These are phyloP conservation scores for Fusarium sp. DNA, from an alignment of 2,329 filamentous ascomycete genomes.

Conservation along the genomic window DNA sequence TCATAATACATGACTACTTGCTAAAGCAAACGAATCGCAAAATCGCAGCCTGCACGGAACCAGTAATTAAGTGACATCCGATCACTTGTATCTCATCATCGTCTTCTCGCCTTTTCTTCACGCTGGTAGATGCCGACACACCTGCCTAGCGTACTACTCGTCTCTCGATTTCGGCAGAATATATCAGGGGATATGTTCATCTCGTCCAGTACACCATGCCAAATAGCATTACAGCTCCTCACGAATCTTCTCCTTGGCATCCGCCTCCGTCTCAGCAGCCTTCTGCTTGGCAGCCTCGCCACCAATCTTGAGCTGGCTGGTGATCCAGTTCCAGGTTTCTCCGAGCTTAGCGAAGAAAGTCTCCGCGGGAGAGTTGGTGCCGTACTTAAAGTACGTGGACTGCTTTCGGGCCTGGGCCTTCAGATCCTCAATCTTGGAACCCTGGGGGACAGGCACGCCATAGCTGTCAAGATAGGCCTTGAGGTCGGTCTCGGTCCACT, in stretches of 20 bases:
- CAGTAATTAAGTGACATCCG: neutral
- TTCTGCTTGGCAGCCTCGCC: slow-evolving; percentile 63
- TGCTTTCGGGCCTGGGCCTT: slow-evolving; percentile 79
- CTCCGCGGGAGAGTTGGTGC: slow-evolving; percentile 73
- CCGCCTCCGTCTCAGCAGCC: slow-evolving; percentile 52
- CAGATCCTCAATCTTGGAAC: slow-evolving; percentile 76
- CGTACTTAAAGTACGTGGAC: slow-evolving; percentile 81
- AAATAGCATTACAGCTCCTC: slow-evolving; percentile 60
- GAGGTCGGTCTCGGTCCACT: slow-evolving; percentile 79
- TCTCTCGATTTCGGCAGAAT: neutral
- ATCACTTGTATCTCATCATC: neutral
- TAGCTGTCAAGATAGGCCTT: slow-evolving; percentile 86
- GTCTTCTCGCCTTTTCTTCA: slow-evolving; percentile 2
- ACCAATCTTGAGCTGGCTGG: slow-evolving; percentile 62
- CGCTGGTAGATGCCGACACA: neutral
- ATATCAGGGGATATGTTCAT: neutral
- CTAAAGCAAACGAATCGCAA: slow-evolving; percentile 26
- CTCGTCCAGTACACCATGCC: neutral
- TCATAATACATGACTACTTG: slow-evolving; percentile 36
- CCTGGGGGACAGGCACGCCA: slow-evolving; percentile 76
- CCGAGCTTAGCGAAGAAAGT: slow-evolving; percentile 75
- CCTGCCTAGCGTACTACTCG: neutral
- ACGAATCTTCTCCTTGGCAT: slow-evolving; percentile 53
- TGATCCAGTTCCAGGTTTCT: slow-evolving; percentile 66
- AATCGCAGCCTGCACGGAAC: slow-evolving; percentile 5